Evolutionary conservation across 2,329 filamentous ascomycete genomes (phyloP), one percentile per base, ranked within the genome.

Genomic region (Mollisiaceae sp.): DNA sequence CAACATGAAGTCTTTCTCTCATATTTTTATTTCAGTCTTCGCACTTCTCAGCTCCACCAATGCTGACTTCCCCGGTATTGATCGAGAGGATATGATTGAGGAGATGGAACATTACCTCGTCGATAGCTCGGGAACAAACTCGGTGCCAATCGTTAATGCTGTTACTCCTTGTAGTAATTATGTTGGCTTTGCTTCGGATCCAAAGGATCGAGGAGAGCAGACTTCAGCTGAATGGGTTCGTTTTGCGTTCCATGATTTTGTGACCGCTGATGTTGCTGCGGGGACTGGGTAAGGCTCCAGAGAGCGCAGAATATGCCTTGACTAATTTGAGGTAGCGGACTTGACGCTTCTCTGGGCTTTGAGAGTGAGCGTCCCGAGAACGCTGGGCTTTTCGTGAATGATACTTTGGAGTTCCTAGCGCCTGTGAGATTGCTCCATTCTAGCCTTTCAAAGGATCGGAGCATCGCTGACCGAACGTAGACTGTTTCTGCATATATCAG

Each of bases 271-370:
- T 59, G 18, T 60, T 12, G 32, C 60, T 4, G 65, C 67, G 4
- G 65, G 67, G 2, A 65, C 64, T 57, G 69, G 69, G 69, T 68
- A n/a, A 43, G 63, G 36, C 11, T 9, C 47, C 18, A n/a, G 41
- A 14, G 20, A 24, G 11, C 9, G n/a, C 11, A n/a, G 45, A 38
- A 11, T 35, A 15, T 32, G 6, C n/a, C 57, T 12, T n/a, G 15
- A 36, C 20, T 58, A n/a, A 47, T n/a, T 9, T 27, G 11, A 36
- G n/a, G 38, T 18, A 71, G 70, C 38, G 70, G 70, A 15, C 55
- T 71, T 56, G 70, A 71, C 54, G 70, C 69, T 24, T 70, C 68
- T 20, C 27, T 71, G 24, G 63, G 66, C 14, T 71, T 70, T 43
- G 68, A 71, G 27, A 39, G 58, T 8, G 50, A 65, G 14, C 60